phyloP scores from a whole-genome alignment of 805 yeast genomes.

The Torulaspora gathmanii region DNA sequence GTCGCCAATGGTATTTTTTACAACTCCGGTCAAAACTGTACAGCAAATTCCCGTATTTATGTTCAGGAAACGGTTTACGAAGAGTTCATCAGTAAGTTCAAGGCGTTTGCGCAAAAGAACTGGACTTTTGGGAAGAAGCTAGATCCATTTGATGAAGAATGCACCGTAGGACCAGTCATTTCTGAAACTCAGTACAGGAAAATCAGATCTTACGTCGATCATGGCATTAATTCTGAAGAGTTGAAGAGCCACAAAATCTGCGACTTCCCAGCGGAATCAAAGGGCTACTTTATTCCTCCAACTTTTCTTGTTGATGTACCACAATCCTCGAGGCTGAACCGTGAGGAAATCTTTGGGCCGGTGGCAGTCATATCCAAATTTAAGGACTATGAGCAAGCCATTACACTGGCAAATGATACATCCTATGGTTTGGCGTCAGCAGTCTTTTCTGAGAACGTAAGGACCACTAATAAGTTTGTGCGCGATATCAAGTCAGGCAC shows the following conservation, averaged over 20 bases:
- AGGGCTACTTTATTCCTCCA: conserved; percentile 40
- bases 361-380: conserved; percentile 39
- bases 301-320: conserved; percentile 40
- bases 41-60: conserved; percentile 54
- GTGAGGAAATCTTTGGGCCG: conserved; percentile 46
- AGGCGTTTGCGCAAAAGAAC: conserved; percentile 33
- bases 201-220: conserved; percentile 41
- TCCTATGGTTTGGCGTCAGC: conserved; percentile 43
- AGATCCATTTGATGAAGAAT: conserved; percentile 39
- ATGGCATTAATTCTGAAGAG: conserved; percentile 42
- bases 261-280: conserved; percentile 14
- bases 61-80: conserved; percentile 50
- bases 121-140: conserved; percentile 58
- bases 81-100: conserved; percentile 41
- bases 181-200: conserved; percentile 44
- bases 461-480: conserved; percentile 61
- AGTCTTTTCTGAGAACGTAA: conserved; percentile 63
- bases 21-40: conserved; percentile 57
- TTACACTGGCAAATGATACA: conserved; percentile 40
- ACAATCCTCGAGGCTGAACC: conserved; percentile 36
- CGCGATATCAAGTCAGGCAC: conserved; percentile 59
- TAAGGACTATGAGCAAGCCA: conserved; percentile 38
- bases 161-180: conserved; percentile 48
- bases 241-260: conserved; percentile 40
- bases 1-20: conserved; percentile 47